Evolutionary conservation across 1,139 yeast species (phyloP), one percentile per base, ranked within the genome.

Genomic region (Dujonia santamariae): DNA sequence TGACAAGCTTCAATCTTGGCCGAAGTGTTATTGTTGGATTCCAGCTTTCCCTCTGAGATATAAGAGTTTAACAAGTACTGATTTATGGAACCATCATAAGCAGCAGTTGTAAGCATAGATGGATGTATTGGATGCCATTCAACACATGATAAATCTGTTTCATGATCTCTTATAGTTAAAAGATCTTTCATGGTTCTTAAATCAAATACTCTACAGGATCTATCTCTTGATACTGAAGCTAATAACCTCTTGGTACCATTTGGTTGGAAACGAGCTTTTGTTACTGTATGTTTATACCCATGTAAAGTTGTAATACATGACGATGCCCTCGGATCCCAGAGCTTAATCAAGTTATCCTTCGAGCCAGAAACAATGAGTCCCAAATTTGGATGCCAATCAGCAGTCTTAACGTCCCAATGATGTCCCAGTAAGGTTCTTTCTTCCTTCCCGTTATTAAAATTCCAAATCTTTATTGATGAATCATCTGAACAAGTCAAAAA

Each of bases 401-500:
- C 88, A 39, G 92, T 79, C 55, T 92, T 92, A 21, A 92, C 97
- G 61, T 92, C 99, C 99, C 99, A 92, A 53, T 94, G 96, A 60
- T 92, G 99, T 1, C 97, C 98, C 19, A 80, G 74, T 34, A 92
- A 67, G 1, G 78, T 71, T 30, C 87, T 61, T 53, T 92, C 99
- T 49, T 87, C 95, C 39, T 77, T 68, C 32, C 95, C 96, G 45
- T 85, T 86, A 54, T 85, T 84, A 59, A 92, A 92, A 56, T 90
- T 87, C 97, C 97, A 92, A 30, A 92, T 80, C 53, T 92, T 92
- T 39, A 92, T 62, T 5, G 84, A 73, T 28, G 90, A 85, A 55
- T 92, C 98, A 59, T 92, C 98, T 15, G 95, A 85, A 43, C 95
- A 86, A 1, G 96, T 86, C 17, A 88, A 84, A 56, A 88, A 92